Conservation (phyloP, 345 rosid species). For the Erysimum cheiranthoides region DNA sequence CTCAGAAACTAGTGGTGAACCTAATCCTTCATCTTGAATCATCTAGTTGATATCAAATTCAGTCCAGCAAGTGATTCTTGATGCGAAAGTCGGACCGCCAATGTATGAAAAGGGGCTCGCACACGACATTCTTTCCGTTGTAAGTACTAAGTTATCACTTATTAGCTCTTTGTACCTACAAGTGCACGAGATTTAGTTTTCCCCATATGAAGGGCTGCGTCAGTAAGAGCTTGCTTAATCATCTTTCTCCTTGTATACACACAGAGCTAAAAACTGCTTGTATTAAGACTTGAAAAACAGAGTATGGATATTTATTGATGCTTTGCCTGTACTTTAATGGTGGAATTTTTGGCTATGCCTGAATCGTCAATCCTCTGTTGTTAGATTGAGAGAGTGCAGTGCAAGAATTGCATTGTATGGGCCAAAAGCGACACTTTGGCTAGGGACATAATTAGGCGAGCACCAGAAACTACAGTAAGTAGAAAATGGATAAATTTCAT, state of each 20-base stretch:
- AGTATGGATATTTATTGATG: conserved; percentile 13
- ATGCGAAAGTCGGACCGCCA: conserved; percentile 96
- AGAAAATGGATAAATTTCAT: conserved; percentile 12
- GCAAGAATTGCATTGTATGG: conserved; percentile 86
- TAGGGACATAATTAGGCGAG: conserved; percentile 69
- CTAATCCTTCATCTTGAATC: conserved; percentile 19
- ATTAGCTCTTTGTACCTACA: conserved; percentile 1
- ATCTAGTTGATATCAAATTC: conserved; percentile 74
- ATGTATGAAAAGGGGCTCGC: conserved; percentile 84
- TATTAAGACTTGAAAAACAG: neutral
- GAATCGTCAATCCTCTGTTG: conserved; percentile 28
- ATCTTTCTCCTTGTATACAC: neutral
- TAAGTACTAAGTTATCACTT: conserved; percentile 47
- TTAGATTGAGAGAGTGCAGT: conserved; percentile 65
- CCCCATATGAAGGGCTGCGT: neutral
- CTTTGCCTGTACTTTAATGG: neutral
- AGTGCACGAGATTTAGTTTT: neutral
- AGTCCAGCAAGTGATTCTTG: conserved; percentile 74
- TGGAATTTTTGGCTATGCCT: conserved; percentile 14
- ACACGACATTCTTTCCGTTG: conserved; percentile 77
- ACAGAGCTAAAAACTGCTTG: neutral
- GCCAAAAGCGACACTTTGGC: conserved; percentile 86
- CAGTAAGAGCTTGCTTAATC: neutral
- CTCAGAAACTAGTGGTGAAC: conserved; percentile 27
- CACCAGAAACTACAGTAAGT: conserved; percentile 63